Evolutionary conservation across 176 grass and related monocot genomes (phyloP).

Genomic region (Elymus sibiricus): DNA sequence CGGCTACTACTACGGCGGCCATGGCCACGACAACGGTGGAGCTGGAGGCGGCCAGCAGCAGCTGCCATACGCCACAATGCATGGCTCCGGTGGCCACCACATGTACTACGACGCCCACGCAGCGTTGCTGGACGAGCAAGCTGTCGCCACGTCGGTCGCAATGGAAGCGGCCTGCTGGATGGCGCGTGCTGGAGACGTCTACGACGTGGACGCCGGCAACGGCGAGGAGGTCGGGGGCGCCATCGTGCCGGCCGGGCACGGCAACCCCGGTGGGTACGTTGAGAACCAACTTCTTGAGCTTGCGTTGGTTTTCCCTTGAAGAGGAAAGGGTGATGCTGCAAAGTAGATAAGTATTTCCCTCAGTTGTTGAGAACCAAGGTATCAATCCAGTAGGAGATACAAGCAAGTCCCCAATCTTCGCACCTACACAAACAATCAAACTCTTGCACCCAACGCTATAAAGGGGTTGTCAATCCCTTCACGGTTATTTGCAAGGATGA

Average conservation of each 20-base stretch:
- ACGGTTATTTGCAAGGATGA: too few relatives aligned
- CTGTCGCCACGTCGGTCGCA: conserved; percentile 5
- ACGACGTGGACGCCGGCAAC: neutral
- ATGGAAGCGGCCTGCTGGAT: conserved; percentile 34
- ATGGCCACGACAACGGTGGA: neutral
- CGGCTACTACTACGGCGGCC: conserved; percentile 63
- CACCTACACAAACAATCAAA: too few relatives aligned
- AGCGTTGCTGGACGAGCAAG: conserved; percentile 25
- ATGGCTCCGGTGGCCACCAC: conserved; percentile 32
- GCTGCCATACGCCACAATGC: conserved; percentile 49
- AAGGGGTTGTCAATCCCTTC: too few relatives aligned
- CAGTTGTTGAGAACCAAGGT: too few relatives aligned
- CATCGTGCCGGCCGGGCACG: conserved; percentile 22
- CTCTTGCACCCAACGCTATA: too few relatives aligned
- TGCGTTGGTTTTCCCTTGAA: too few relatives aligned
- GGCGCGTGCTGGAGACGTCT: neutral
- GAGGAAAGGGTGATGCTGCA: too few relatives aligned
- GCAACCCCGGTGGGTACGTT: neutral
- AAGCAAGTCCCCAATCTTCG: too few relatives aligned
- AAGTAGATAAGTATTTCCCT: too few relatives aligned
- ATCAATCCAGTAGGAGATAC: too few relatives aligned
- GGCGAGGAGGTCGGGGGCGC: conserved; percentile 15
- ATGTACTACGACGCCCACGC: conserved; percentile 43
- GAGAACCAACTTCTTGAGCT: too few relatives aligned
- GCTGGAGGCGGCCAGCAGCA: conserved; percentile 19